These are phyloP conservation scores for Basidiobolus heterosporus DNA, from an alignment of 371 early-diverging fungal genomes.

Conservation along the genomic window DNA sequence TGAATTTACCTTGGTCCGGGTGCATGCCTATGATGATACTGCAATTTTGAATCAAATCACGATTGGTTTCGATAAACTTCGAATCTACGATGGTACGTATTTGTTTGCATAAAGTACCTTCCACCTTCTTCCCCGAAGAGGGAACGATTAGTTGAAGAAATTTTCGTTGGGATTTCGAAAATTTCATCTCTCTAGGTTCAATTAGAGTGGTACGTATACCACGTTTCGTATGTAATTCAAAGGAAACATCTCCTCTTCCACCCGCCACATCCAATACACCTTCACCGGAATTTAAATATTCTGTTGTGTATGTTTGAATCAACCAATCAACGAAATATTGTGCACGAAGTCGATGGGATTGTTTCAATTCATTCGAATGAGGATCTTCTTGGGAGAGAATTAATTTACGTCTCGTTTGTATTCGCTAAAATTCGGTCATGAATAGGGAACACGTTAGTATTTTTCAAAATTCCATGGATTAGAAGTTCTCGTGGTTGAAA, in stretches of 20 bases:
- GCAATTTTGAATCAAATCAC: slow-evolving; percentile 10
- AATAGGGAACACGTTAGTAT: too few species aligned
- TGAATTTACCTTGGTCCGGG: slow-evolving; percentile 19
- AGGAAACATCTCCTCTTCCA: slow-evolving; percentile 35
- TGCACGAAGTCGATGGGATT: slow-evolving; percentile 27
- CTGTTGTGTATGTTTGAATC: slow-evolving; percentile 16
- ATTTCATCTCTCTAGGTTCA: slow-evolving; percentile 30
- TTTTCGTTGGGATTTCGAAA: slow-evolving; percentile 23
- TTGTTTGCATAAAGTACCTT: too few species aligned
- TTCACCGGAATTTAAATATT: slow-evolving; percentile 7
- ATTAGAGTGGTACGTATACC: slow-evolving; percentile 26
- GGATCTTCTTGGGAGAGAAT: slow-evolving; percentile 29
- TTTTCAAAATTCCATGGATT: too few species aligned
- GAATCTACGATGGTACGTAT: slow-evolving; percentile 17
- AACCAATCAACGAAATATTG: slow-evolving; percentile 34
- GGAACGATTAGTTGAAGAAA: slow-evolving; percentile 10
- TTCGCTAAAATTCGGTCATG: slow-evolving; percentile 8
- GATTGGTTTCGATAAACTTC: slow-evolving; percentile 16
- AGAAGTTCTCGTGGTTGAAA: too few species aligned
- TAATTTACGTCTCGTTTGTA: slow-evolving; percentile 14
- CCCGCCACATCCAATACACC: slow-evolving; percentile 35
- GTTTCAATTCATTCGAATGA: slow-evolving; percentile 21
- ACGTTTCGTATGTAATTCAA: slow-evolving; percentile 25
- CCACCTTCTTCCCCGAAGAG: background rate
- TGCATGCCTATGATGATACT: slow-evolving; percentile 31